Percentiles rank a stretch among this genome's conserved stretches.
Conservation (phyloP, 306 rosid species). For the Prunus dulcis region DNA sequence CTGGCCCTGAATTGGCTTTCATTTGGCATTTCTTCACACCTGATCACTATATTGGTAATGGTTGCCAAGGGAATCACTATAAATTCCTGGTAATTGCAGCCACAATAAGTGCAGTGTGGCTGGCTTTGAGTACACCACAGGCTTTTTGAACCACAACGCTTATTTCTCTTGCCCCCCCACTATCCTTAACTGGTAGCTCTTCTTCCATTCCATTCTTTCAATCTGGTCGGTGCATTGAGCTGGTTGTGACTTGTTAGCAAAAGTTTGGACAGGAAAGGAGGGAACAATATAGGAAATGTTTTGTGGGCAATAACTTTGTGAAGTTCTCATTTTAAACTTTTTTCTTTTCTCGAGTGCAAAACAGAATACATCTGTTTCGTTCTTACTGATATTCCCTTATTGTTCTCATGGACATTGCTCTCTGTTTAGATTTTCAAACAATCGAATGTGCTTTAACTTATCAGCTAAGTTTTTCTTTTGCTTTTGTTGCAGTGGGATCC, state of each 20-base stretch:
- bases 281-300: background rate
- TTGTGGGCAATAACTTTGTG: background rate
- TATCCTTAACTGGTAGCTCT: background rate
- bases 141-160: too few relatives aligned
- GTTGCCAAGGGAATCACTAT: background rate
- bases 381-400: background rate
- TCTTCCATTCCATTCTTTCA: background rate
- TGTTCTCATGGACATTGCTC: background rate
- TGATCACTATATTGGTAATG: background rate
- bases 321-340: background rate
- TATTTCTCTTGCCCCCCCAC: background rate
- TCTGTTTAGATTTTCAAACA: background rate
- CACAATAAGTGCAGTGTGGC: background rate
- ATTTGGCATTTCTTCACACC: background rate
- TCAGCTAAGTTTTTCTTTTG: background rate
- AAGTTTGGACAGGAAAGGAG: background rate
- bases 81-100: background rate
- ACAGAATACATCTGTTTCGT: background rate
- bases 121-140: background rate
- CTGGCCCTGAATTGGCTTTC: background rate
- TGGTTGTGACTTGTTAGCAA: background rate
- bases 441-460: background rate
- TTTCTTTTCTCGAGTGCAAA: background rate
- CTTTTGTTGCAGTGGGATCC: slow-evolving; percentile 61
- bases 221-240: background rate